phyloP scores from a whole-genome alignment of 169 alveolate genomes.

The Miamiensis avidus region DNA sequence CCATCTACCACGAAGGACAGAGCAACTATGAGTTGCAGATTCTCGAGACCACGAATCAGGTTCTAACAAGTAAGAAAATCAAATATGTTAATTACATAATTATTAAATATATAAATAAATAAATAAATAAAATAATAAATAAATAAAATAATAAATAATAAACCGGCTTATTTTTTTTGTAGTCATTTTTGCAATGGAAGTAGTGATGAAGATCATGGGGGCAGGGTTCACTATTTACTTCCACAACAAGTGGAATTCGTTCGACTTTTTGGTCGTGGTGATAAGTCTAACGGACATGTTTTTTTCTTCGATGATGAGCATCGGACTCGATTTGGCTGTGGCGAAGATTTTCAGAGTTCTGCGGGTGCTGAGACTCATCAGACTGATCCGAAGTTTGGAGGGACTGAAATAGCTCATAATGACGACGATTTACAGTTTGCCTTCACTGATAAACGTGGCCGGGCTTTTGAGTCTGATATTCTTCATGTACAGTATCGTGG shows the following conservation, averaged over 20 bases:
- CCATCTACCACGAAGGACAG: not conserved
- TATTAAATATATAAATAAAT: too few relatives aligned
- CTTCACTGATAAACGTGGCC: conserved; percentile 55
- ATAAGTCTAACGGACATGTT: conserved; percentile 37
- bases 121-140: too few relatives aligned
- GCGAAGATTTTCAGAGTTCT: conserved; percentile 62
- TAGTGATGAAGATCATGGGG: conserved; percentile 59
- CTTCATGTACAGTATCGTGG: conserved; percentile 60
- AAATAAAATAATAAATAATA: too few relatives aligned
- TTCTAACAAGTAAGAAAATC: not conserved
- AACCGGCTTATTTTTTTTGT: too few relatives aligned
- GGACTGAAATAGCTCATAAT: conserved; percentile 60
- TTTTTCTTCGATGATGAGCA: conserved; percentile 45
- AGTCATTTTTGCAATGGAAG: conserved; percentile 68
- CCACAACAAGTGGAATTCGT: conserved; percentile 69
- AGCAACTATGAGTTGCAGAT: too few relatives aligned
- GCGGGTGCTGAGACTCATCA: conserved; percentile 60
- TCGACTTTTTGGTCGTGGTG: conserved; percentile 78
- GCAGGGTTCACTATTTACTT: conserved; percentile 54
- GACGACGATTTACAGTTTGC: conserved; percentile 58
- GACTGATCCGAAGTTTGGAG: conserved; percentile 57
- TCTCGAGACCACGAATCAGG: not conserved
- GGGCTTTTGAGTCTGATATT: conserved; percentile 52
- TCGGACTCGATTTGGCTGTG: conserved; percentile 20
- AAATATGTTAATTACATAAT: too few relatives aligned